Evolutionary conservation across 2,329 filamentous ascomycete genomes (phyloP).

Genomic region (Cryphonectria japonica): DNA sequence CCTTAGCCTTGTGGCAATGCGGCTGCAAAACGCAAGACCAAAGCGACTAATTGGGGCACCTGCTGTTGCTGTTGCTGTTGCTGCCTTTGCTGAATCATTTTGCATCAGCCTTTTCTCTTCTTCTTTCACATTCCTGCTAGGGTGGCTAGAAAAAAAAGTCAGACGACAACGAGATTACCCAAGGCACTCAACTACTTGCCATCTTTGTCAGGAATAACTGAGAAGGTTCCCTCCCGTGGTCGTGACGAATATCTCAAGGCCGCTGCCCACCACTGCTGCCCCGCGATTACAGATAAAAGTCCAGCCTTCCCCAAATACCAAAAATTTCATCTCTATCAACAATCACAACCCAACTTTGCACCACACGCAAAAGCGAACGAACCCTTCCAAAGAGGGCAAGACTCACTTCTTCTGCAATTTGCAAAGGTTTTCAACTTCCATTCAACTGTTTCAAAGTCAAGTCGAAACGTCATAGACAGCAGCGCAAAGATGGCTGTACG

Average conservation of each 20-base stretch:
- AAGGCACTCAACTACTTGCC: background rate
- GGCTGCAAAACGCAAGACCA: background rate
- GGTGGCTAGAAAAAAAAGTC: background rate
- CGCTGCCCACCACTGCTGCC: constrained; percentile 18
- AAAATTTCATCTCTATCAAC: constrained; percentile 27
- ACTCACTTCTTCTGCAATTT: background rate
- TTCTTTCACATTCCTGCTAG: background rate
- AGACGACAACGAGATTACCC: background rate
- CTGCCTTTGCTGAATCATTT: constrained; percentile 14
- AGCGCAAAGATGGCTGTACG: constrained; percentile 64
- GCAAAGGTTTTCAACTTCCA: background rate
- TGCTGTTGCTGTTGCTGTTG: background rate
- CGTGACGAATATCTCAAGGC: background rate
- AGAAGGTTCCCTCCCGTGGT: background rate
- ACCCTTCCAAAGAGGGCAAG: constrained; percentile 10
- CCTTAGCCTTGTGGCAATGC: constrained; percentile 11
- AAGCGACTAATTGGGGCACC: constrained; percentile 5
- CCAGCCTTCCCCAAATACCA: constrained; percentile 24
- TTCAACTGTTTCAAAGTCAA: background rate
- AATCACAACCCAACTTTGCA: constrained; percentile 16
- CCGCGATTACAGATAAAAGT: constrained; percentile 29
- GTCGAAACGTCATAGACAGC: background rate
- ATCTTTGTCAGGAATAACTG: background rate
- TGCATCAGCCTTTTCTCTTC: constrained; percentile 3
- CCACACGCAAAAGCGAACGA: constrained; percentile 17